A percentile compares a stretch with the other conserved stretches of the same genome.
Evolutionary conservation across 495 filamentous ascomycete genomes (phyloP).

Genomic region (Hypoxylon fragiforme): DNA sequence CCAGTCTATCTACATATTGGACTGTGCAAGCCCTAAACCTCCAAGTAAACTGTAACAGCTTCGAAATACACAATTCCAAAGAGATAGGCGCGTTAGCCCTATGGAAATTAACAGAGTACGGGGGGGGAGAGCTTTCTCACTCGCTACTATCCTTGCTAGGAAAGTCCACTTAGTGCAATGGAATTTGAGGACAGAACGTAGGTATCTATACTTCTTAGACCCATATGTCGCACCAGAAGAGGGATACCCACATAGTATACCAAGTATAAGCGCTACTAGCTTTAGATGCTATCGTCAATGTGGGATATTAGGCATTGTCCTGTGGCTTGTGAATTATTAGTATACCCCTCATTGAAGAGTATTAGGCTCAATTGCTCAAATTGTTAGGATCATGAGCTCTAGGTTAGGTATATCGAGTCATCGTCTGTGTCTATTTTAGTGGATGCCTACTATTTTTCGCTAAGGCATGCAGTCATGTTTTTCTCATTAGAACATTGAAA

Average conservation of each 20-base stretch:
- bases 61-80: neutral
- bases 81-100: neutral
- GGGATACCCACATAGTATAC: constrained; percentile 19
- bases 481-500: neutral
- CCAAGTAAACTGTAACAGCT: neutral
- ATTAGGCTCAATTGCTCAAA: too few species aligned
- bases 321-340: neutral
- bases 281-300: constrained; percentile 7
- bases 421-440: constrained; percentile 1
- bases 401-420: neutral
- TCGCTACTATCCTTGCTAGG: neutral
- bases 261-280: constrained; percentile 6
- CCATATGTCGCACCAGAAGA: constrained; percentile 8
- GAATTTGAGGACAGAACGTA: neutral
- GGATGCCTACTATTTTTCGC: neutral
- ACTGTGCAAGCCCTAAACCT: too few species aligned
- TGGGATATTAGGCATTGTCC: too few species aligned
- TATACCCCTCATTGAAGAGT: too few species aligned
- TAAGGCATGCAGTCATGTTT: neutral
- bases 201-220: constrained; percentile 1
- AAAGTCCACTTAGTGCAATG: neutral
- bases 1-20: too few species aligned
- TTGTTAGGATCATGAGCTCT: too few species aligned
- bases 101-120: neutral
- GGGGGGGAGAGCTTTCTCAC: neutral